A percentile compares a stretch with the other conserved stretches of the same genome.
phyloP scores from a whole-genome alignment of 495 filamentous ascomycete genomes.

The Penicillium crystallinum region DNA sequence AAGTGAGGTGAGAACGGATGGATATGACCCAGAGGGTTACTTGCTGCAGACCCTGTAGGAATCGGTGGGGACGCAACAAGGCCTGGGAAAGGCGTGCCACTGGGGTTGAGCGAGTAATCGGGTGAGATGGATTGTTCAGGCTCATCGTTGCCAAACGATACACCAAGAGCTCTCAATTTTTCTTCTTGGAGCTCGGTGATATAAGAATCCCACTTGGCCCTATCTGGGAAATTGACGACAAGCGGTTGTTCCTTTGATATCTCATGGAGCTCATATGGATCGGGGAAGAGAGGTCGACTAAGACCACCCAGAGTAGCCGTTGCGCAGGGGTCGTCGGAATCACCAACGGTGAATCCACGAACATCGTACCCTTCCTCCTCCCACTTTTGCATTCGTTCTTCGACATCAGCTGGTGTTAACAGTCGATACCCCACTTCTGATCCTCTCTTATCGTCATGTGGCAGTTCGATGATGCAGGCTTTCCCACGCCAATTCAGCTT shows the following conservation, averaged over 20 bases:
- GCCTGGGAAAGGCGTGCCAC: slow-evolving; percentile 48
- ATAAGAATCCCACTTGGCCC: slow-evolving; percentile 75
- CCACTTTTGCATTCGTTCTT: slow-evolving; percentile 63
- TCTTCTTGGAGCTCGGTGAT: slow-evolving; percentile 76
- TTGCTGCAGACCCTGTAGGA: slow-evolving; percentile 39
- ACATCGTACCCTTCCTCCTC: slow-evolving; percentile 70
- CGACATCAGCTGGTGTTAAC: slow-evolving; percentile 56
- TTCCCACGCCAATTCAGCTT: slow-evolving; percentile 64
- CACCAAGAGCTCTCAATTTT: slow-evolving; percentile 85
- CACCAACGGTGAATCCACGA: slow-evolving; percentile 63
- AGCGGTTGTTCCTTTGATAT: slow-evolving; percentile 50
- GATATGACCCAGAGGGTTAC: slow-evolving; percentile 33
- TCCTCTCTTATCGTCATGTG: slow-evolving; percentile 59
- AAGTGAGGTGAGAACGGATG: slow-evolving; percentile 44
- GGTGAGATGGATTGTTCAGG: slow-evolving; percentile 66
- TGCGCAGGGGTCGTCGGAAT: slow-evolving; percentile 28
- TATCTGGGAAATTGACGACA: slow-evolving; percentile 71
- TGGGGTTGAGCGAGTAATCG: slow-evolving; percentile 59
- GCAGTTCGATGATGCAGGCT: slow-evolving; percentile 65
- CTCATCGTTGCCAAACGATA: slow-evolving; percentile 70
- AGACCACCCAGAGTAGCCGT: slow-evolving; percentile 43
- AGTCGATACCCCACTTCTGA: slow-evolving; percentile 52
- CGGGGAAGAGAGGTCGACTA: slow-evolving; percentile 70
- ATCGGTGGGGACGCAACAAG: slow-evolving; percentile 55
- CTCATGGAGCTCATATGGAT: slow-evolving; percentile 50